These are phyloP conservation scores for Lentinus brumalis DNA, from an alignment of 768 basidiomycete genomes.

Conservation along the genomic window DNA sequence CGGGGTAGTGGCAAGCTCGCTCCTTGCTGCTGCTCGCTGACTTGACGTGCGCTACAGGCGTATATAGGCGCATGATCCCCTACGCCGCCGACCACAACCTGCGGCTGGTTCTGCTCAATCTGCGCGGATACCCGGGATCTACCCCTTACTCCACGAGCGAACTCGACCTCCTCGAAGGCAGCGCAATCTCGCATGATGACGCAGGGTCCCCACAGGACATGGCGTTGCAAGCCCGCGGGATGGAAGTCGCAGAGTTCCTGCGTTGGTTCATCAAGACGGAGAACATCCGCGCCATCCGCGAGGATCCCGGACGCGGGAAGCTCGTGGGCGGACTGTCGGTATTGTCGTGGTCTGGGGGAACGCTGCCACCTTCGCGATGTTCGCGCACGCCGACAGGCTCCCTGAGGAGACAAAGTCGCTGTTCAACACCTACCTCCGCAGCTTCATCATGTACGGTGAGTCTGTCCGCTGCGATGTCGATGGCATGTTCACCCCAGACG, in stretches of 20 bases:
- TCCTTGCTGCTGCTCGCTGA: background rate
- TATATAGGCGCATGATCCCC: conserved; percentile 17
- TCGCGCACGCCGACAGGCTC: conserved; percentile 15
- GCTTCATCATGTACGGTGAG: conserved; percentile 22
- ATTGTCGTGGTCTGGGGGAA: conserved; percentile 23
- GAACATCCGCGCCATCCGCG: conserved; percentile 9
- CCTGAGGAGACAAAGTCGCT: conserved; percentile 13
- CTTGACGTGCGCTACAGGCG: background rate
- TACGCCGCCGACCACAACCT: conserved; percentile 22
- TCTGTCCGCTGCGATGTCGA: background rate
- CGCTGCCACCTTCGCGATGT: conserved; percentile 9
- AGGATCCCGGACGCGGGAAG: background rate
- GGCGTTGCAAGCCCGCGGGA: conserved; percentile 9
- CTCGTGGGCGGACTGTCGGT: conserved; percentile 12
- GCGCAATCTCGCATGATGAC: background rate
- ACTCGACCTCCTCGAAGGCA: conserved; percentile 2
- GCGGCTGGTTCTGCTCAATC: conserved; percentile 28
- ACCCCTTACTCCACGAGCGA: conserved; percentile 25
- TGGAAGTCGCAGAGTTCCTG: conserved; percentile 21
- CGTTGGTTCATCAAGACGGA: conserved; percentile 22
- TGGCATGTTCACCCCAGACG: no score
- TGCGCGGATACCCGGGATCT: conserved; percentile 30
- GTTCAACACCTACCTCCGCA: conserved; percentile 13
- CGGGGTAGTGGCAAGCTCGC: background rate
- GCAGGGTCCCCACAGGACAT: background rate